Evolutionary conservation across 2,329 filamentous ascomycete genomes (phyloP).

Genomic region (Xylariales sp.): DNA sequence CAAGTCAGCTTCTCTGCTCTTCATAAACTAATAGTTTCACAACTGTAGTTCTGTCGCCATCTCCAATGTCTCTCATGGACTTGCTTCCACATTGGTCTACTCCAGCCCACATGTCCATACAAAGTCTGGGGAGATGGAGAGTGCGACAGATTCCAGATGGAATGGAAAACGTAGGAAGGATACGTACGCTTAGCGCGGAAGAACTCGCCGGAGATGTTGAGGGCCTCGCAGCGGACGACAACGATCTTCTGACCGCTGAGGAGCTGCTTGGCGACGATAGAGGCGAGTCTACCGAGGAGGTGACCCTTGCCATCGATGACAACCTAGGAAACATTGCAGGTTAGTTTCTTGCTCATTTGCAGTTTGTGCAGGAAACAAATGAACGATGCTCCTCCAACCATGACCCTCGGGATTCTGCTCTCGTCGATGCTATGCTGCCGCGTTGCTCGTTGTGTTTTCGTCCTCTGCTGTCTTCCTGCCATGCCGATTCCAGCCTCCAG

Average conservation of each 20-base stretch:
- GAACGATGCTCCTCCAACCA: no score
- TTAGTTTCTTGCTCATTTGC: conserved; percentile 26
- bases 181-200: conserved; percentile 99
- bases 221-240: conserved; percentile 94
- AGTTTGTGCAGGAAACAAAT: no score
- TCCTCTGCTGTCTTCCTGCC: conserved; percentile 2
- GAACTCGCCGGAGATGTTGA: conserved; percentile 99
- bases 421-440: no score
- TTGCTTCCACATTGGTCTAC: not conserved
- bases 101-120: no score
- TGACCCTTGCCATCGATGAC: conserved; percentile 99
- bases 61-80: no score
- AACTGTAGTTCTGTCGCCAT: no score
- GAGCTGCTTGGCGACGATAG: conserved; percentile 97
- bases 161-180: conserved; percentile 8
- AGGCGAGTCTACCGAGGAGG: conserved; percentile 97
- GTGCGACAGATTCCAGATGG: not conserved
- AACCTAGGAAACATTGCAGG: conserved; percentile 54
- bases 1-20: conserved; percentile 29
- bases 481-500: no score
- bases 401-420: no score
- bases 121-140: no score
- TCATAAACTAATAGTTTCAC: not conserved
- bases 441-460: no score
- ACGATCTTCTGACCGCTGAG: conserved; percentile 99